Evolutionary conservation across 2,329 filamentous ascomycete genomes (phyloP).

Genomic region (Botryotinia convoluta): DNA sequence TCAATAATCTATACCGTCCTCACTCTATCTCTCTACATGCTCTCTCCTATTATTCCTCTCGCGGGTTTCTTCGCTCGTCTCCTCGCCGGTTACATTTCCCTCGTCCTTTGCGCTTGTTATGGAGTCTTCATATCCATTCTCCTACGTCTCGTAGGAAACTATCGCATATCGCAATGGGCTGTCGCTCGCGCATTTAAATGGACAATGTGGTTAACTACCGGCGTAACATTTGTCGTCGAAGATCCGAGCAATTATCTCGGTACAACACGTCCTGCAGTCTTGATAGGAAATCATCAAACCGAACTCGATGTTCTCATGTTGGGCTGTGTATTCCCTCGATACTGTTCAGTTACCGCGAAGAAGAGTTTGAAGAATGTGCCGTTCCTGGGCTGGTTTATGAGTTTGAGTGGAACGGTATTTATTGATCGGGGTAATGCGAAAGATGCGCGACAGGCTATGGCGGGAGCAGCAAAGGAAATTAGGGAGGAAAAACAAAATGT

Average conservation of each 20-base stretch:
- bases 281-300: constrained; percentile 93
- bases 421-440: constrained; percentile 86
- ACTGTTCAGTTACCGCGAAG: constrained; percentile 93
- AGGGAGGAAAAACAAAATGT: constrained; percentile 68
- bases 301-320: constrained; percentile 94
- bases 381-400: constrained; percentile 93
- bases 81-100: constrained; percentile 62
- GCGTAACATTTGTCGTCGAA: constrained; percentile 72
- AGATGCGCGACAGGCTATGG: constrained; percentile 82
- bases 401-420: constrained; percentile 84
- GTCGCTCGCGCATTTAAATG: constrained; percentile 76
- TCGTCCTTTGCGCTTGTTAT: constrained; percentile 63
- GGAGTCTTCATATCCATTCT: constrained; percentile 72
- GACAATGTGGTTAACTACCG: constrained; percentile 70
- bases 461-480: constrained; percentile 79
- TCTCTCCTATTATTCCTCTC: constrained; percentile 56
- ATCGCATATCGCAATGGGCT: constrained; percentile 81
- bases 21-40: constrained; percentile 57
- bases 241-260: constrained; percentile 57
- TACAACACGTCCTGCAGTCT: constrained; percentile 75
- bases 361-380: constrained; percentile 74
- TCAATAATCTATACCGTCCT: constrained; percentile 51
- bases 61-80: constrained; percentile 68
- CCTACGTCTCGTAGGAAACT: constrained; percentile 68
- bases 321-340: constrained; percentile 81